These are phyloP conservation scores for Fusarium caatingaense DNA, from an alignment of 2,329 filamentous ascomycete species.

Conservation along the genomic window DNA sequence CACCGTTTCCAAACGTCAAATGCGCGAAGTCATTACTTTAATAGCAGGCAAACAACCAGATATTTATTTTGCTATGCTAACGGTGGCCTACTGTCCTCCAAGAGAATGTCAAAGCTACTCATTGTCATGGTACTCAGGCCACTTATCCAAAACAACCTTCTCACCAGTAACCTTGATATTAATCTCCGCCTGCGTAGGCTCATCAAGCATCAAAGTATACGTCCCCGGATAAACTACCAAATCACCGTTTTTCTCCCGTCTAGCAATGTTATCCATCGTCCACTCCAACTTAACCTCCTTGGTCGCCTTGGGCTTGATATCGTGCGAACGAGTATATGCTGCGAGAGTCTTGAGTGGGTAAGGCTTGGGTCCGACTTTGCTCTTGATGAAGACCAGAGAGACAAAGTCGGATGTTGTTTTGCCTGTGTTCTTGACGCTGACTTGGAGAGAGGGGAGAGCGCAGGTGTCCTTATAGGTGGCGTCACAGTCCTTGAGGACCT, in stretches of 20 bases:
- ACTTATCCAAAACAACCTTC: neutral
- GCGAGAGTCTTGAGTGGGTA: slow-evolving; percentile 10
- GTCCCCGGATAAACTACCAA: slow-evolving; percentile 7
- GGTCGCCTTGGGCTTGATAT: rapidly evolving
- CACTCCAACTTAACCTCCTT: neutral
- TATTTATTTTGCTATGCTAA: too few relatives aligned
- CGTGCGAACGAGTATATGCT: neutral
- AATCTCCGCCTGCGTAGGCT: neutral
- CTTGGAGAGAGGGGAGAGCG: neutral
- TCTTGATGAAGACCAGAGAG: neutral
- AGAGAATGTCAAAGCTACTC: too few relatives aligned
- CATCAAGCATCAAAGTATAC: slow-evolving; percentile 6
- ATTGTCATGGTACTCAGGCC: neutral
- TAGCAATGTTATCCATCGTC: slow-evolving; percentile 12
- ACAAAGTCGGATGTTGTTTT: neutral
- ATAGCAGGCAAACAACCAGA: too few relatives aligned
- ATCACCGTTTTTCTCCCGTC: slow-evolving; percentile 1
- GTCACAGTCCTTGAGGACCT: neutral
- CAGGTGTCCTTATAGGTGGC: neutral
- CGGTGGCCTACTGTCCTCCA: rapidly evolving
- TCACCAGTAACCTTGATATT: slow-evolving; percentile 1
- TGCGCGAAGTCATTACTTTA: too few relatives aligned
- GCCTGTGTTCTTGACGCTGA: slow-evolving; percentile 5
- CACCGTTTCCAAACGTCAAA: rapidly evolving
- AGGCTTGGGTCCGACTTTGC: slow-evolving; percentile 1